These are phyloP conservation scores for Suillus paluster DNA, from an alignment of 768 basidiomycete species.

Conservation along the genomic window DNA sequence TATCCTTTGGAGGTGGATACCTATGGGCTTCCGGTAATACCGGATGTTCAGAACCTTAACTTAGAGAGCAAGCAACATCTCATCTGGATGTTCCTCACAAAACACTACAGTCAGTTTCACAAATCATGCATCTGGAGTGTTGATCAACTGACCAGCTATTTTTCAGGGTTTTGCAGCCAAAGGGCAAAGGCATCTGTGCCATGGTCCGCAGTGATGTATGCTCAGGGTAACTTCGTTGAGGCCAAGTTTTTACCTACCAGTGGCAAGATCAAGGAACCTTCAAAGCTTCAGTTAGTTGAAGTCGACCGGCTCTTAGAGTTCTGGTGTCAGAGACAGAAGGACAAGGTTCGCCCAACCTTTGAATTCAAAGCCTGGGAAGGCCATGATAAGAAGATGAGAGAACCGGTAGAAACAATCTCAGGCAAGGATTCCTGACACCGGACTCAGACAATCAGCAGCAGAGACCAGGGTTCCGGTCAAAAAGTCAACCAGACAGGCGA, in stretches of 20 bases:
- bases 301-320: background rate
- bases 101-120: slow-evolving; percentile 1
- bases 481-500: background rate
- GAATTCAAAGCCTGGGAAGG: background rate
- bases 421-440: background rate
- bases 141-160: background rate
- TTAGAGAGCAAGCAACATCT: background rate
- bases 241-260: background rate
- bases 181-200: background rate
- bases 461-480: background rate
- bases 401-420: background rate
- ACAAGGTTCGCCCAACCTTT: background rate
- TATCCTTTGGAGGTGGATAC: slow-evolving; percentile 1
- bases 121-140: background rate
- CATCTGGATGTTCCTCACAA: background rate
- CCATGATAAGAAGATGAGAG: background rate
- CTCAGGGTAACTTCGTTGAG: background rate
- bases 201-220: background rate
- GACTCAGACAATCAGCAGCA: too few relatives aligned
- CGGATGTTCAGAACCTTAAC: background rate
- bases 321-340: background rate
- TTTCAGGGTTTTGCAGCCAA: background rate
- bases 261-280: background rate
- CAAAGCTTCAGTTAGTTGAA: background rate
- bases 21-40: slow-evolving; percentile 2